Evolutionary conservation across 2,329 filamentous ascomycete genomes (phyloP).

Genomic region (Neofusicoccum umdonicola): DNA sequence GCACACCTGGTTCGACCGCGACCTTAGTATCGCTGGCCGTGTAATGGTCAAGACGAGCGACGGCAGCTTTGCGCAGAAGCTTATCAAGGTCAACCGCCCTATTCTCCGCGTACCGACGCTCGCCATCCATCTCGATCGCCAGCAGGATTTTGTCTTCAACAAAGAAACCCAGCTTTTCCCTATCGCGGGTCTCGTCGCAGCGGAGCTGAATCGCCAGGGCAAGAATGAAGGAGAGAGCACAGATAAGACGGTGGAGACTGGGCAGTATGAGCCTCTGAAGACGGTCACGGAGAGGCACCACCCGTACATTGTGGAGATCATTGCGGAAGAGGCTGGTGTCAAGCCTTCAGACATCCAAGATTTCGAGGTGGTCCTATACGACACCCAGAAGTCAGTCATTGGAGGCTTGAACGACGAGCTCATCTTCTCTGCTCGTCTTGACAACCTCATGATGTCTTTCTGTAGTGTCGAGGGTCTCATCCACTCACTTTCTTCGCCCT

Average conservation of each 20-base stretch:
- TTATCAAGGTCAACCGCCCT: slow-evolving; percentile 87
- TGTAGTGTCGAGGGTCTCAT: slow-evolving; percentile 86
- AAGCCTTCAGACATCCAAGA: slow-evolving; percentile 73
- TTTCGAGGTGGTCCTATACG: slow-evolving; percentile 96
- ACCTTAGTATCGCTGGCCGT: slow-evolving; percentile 84
- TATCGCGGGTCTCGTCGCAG: slow-evolving; percentile 81
- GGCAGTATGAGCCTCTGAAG: slow-evolving; percentile 70
- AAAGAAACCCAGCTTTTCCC: slow-evolving; percentile 96
- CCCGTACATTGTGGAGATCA: slow-evolving; percentile 77
- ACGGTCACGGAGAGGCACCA: slow-evolving; percentile 81
- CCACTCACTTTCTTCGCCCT: slow-evolving; percentile 64
- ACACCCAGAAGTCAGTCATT: slow-evolving; percentile 85
- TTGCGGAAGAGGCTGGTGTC: slow-evolving; percentile 75
- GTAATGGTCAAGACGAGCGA: slow-evolving; percentile 74
- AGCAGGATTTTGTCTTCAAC: slow-evolving; percentile 86
- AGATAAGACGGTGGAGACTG: slow-evolving; percentile 35
- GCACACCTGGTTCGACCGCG: slow-evolving; percentile 98
- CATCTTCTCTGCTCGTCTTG: slow-evolving; percentile 91
- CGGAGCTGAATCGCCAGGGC: slow-evolving; percentile 78
- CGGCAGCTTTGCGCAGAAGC: slow-evolving; percentile 74
- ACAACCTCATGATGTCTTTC: slow-evolving; percentile 96
- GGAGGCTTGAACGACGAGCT: slow-evolving; percentile 92
- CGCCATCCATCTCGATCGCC: slow-evolving; percentile 88
- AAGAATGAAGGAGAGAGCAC: slow-evolving; percentile 51
- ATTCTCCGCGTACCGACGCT: slow-evolving; percentile 90